A percentile compares a stretch with the other conserved stretches of the same genome.
Conservation (phyloP, 257 asterid genomes). For the Salvia splendens region DNA sequence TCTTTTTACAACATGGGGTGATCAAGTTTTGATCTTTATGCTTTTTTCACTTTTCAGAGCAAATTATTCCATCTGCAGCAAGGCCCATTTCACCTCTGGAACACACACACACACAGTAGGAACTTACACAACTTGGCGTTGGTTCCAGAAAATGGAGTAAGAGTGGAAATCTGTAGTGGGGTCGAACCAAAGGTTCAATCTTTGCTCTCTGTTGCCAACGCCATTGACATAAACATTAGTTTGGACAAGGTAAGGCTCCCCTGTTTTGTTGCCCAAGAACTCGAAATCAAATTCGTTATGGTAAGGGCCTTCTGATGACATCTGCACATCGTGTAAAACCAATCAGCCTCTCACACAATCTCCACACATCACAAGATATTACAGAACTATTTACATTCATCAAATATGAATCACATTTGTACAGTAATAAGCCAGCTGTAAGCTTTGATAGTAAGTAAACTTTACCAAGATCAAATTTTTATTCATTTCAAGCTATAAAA, state of each 20-base stretch:
- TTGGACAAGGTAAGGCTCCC: conserved; percentile 84
- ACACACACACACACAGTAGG: neutral
- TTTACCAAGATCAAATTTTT: too few relatives aligned
- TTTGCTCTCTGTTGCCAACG: conserved; percentile 82
- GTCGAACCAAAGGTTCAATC: conserved; percentile 87
- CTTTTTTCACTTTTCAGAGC: conserved; percentile 27
- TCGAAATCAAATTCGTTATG: conserved; percentile 92
- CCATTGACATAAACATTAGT: conserved; percentile 85
- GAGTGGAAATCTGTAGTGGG: conserved; percentile 79
- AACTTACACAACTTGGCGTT: conserved; percentile 82
- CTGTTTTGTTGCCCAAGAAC: conserved; percentile 78
- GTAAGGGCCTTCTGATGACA: conserved; percentile 84
- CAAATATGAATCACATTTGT: too few relatives aligned
- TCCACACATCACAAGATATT: too few relatives aligned
- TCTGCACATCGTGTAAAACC: conserved; percentile 40
- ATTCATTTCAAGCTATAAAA: too few relatives aligned
- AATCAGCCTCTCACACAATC: neutral
- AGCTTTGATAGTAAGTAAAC: too few relatives aligned
- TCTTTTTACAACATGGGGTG: neutral
- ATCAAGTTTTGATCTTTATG: conserved; percentile 17
- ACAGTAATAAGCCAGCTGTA: too few relatives aligned
- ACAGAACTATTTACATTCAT: too few relatives aligned
- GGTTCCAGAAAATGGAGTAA: conserved; percentile 74
- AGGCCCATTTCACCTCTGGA: neutral
- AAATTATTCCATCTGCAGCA: conserved; percentile 28